Evolutionary conservation across 2,329 filamentous ascomycete species (phyloP).

Genomic region (Curvularia verruculosa): DNA sequence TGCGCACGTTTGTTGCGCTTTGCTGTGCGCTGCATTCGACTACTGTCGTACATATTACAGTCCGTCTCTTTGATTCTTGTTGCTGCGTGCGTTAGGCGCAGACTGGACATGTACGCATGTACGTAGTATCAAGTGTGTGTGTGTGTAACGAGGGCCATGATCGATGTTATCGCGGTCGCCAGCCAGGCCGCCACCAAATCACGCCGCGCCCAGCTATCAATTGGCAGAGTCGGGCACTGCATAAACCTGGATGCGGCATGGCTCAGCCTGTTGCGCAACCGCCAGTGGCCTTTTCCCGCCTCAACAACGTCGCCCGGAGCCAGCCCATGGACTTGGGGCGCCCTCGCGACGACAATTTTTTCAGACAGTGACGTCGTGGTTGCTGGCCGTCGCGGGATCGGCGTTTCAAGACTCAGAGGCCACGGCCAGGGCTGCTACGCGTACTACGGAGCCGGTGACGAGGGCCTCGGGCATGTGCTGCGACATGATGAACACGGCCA

Average conservation of each 20-base stretch:
- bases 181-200: constrained; percentile 21
- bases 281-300: constrained; percentile 8
- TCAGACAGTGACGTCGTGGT: constrained; percentile 6
- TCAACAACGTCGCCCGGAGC: constrained; percentile 11
- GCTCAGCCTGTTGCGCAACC: constrained; percentile 21
- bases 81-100: not conserved
- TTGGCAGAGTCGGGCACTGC: constrained; percentile 20
- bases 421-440: not conserved
- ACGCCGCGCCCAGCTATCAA: constrained; percentile 25
- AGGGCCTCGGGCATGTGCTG: not conserved
- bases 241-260: constrained; percentile 29
- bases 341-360: not conserved
- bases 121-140: too few species aligned
- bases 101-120: too few species aligned
- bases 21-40: not conserved
- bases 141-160: too few species aligned
- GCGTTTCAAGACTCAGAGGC: not conserved
- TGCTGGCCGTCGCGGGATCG: not conserved
- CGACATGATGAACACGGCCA: not conserved
- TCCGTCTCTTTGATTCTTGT: too few species aligned
- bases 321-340: not conserved
- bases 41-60: too few species aligned
- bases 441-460: constrained; percentile 1
- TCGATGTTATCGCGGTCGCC: too few species aligned
- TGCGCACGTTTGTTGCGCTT: constrained; percentile 1